Percentiles rank a stretch among this genome's conserved stretches.
These are phyloP conservation scores for Trametes polyzona DNA, from an alignment of 1,284 basidiomycete species.

Conservation along the genomic window DNA sequence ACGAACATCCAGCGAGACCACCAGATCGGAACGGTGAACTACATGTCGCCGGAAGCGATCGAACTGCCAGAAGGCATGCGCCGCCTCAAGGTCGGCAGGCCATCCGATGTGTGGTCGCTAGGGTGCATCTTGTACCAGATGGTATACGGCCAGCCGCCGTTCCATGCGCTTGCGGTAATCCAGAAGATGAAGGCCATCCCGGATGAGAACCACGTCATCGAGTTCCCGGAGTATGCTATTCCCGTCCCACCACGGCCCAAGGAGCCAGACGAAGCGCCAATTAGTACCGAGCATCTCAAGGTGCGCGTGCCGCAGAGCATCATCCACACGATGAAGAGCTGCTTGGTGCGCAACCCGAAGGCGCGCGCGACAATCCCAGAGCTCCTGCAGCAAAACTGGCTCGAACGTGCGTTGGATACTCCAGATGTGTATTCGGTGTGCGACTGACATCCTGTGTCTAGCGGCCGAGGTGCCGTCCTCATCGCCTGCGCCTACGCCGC, in stretches of 20 bases:
- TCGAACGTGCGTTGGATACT: conserved; percentile 48
- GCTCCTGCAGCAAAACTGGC: conserved; percentile 68
- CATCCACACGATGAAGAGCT: conserved; percentile 75
- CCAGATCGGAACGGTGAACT: conserved; percentile 94
- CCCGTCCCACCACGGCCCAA: conserved; percentile 36
- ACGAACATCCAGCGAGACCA: conserved; percentile 96
- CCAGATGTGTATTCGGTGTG: too few species aligned
- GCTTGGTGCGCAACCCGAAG: conserved; percentile 75
- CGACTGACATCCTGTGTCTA: not conserved
- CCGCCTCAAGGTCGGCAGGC: conserved; percentile 81
- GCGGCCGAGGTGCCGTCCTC: conserved; percentile 2
- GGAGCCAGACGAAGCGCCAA: conserved; percentile 45
- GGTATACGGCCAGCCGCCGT: conserved; percentile 94
- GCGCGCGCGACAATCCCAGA: conserved; percentile 83
- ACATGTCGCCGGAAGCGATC: conserved; percentile 95
- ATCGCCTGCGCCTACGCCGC: not conserved
- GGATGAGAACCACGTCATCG: conserved; percentile 71
- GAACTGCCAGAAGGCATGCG: conserved; percentile 80
- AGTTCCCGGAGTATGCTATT: conserved; percentile 69
- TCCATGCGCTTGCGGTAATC: conserved; percentile 81
- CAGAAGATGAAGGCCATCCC: conserved; percentile 91
- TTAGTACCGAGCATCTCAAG: conserved; percentile 65
- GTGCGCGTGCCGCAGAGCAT: conserved; percentile 69
- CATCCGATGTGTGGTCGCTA: conserved; percentile 95
- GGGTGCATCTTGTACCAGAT: conserved; percentile 98